Evolutionary conservation across 148 eudicot species (phyloP).

Genomic region (Amaranthus hypochondriacus): DNA sequence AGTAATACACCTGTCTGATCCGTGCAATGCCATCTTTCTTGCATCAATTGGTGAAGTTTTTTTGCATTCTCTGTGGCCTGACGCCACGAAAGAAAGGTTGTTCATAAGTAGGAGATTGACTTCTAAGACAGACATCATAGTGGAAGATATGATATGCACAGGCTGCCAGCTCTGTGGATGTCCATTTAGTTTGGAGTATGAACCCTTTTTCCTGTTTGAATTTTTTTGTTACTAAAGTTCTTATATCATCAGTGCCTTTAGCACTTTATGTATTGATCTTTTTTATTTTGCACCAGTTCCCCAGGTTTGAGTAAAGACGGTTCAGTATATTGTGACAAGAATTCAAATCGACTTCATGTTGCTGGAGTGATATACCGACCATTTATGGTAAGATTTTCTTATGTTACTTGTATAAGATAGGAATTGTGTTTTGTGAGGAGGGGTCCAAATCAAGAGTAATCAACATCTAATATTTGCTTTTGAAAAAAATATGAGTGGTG

Average conservation of each 20-base stretch:
- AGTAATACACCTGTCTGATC: conserved; percentile 31
- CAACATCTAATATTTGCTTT: background rate
- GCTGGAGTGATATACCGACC: conserved; percentile 63
- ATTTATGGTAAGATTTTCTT: conserved; percentile 54
- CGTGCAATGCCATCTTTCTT: conserved; percentile 47
- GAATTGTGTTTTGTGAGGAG: background rate
- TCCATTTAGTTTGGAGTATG: conserved; percentile 40
- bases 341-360: conserved; percentile 52
- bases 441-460: background rate
- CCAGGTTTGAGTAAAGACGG: conserved; percentile 26
- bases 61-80: conserved; percentile 43
- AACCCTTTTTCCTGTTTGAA: background rate
- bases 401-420: background rate
- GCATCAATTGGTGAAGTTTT: conserved; percentile 76
- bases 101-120: conserved; percentile 51
- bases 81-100: conserved; percentile 55
- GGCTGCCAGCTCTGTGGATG: conserved; percentile 75
- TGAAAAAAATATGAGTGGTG: background rate
- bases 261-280: conserved; percentile 1
- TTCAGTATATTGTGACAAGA: conserved; percentile 53
- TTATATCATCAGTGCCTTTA: background rate
- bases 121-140: conserved; percentile 30
- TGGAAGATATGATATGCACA: conserved; percentile 64
- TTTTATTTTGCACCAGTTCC: conserved; percentile 36
- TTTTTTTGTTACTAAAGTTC: background rate